Percentiles rank a stretch among this genome's conserved stretches.
Conservation (phyloP, 805 yeast species). For the Cyberlindnera xishuangbannaensis region DNA sequence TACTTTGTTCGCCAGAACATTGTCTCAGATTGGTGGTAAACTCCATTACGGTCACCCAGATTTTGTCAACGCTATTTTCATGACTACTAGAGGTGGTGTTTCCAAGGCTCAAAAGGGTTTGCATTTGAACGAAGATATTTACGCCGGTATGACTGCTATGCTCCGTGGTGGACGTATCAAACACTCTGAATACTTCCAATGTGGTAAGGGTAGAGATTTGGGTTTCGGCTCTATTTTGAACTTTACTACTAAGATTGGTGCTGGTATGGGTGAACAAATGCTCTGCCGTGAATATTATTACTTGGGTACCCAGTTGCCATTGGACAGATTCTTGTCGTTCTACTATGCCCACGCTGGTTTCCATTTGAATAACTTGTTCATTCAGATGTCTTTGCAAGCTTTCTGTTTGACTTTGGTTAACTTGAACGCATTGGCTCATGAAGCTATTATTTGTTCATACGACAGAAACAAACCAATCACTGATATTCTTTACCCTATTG, state of each 20-base stretch:
- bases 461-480: slow-evolving; percentile 61
- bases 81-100: slow-evolving; percentile 86
- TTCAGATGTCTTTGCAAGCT: slow-evolving; percentile 67
- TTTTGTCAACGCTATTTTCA: slow-evolving; percentile 66
- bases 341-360: slow-evolving; percentile 86
- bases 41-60: slow-evolving; percentile 89
- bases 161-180: slow-evolving; percentile 84
- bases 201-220: slow-evolving; percentile 88
- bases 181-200: slow-evolving; percentile 82
- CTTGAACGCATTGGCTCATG: slow-evolving; percentile 68
- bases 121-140: slow-evolving; percentile 82
- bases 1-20: slow-evolving; percentile 75
- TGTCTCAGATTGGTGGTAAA: slow-evolving; percentile 81
- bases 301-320: slow-evolving; percentile 72
- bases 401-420: slow-evolving; percentile 67
- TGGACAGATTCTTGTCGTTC: slow-evolving; percentile 76
- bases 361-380: slow-evolving; percentile 75
- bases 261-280: slow-evolving; percentile 92
- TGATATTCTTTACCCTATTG: slow-evolving; percentile 58
- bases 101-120: slow-evolving; percentile 84
- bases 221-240: slow-evolving; percentile 84
- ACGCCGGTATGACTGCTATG: slow-evolving; percentile 82
- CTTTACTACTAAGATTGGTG: slow-evolving; percentile 84
- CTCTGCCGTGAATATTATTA: slow-evolving; percentile 78
- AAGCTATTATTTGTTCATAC: slow-evolving; percentile 62